Conservation (phyloP, 306 rosid species). For the Senna tora region DNA sequence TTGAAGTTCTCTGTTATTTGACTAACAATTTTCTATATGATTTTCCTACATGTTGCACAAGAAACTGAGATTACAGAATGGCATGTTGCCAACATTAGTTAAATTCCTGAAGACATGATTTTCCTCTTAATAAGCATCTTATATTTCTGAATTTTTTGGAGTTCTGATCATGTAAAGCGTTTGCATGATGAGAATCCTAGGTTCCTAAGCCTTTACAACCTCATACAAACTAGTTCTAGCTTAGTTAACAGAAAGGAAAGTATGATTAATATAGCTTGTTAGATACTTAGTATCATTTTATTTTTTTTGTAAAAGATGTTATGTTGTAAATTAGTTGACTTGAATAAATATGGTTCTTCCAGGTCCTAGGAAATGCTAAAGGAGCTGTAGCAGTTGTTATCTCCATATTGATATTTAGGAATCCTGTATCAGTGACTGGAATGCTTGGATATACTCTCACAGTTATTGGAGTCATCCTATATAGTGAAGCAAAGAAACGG, state of each 20-base stretch:
- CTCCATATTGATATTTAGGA: slow-evolving; percentile 62
- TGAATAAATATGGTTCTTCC: slow-evolving; percentile 8
- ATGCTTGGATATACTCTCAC: slow-evolving; percentile 69
- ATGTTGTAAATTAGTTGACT: slow-evolving; percentile 11
- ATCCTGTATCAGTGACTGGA: slow-evolving; percentile 64
- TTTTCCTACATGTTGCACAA: not conserved
- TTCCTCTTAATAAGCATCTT: not conserved
- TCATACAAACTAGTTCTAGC: not conserved
- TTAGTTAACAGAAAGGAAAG: not conserved
- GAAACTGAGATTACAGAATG: not conserved
- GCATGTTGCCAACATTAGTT: not conserved
- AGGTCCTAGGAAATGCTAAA: slow-evolving; percentile 75
- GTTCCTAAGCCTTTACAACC: not conserved
- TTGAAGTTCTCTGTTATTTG: not conserved
- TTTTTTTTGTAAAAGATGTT: not conserved
- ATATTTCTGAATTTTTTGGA: not conserved
- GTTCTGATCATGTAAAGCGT: not conserved
- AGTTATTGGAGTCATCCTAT: slow-evolving; percentile 60
- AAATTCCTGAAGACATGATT: not conserved
- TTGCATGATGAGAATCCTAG: not conserved
- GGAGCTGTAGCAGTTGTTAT: slow-evolving; percentile 73
- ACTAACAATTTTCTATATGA: not conserved
- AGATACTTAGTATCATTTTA: not conserved
- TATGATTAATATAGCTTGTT: too few relatives aligned
- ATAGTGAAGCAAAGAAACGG: slow-evolving; percentile 66